phyloP scores from a whole-genome alignment of 495 filamentous ascomycete species.

The Neurospora sp. region DNA sequence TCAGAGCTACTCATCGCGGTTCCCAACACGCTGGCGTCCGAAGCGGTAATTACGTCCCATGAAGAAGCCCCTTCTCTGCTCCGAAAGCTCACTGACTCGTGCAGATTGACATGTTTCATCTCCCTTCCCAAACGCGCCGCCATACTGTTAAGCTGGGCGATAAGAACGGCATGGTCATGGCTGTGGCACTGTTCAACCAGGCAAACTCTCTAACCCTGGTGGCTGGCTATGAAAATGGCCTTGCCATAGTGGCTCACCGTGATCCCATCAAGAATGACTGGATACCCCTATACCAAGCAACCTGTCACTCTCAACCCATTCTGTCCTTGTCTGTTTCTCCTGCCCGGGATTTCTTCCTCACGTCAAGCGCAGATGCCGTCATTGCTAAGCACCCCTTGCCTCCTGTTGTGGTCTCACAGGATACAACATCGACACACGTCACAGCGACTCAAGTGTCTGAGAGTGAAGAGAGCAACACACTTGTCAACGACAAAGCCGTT shows the following conservation, averaged over 20 bases:
- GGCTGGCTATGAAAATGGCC: constrained; percentile 83
- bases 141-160: constrained; percentile 51
- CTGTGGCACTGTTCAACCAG: constrained; percentile 52
- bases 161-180: constrained; percentile 88
- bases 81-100: neutral
- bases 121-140: constrained; percentile 61
- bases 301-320: constrained; percentile 73
- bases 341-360: constrained; percentile 52
- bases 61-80: neutral
- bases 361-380: constrained; percentile 67
- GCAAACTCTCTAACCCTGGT: constrained; percentile 36
- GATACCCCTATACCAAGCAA: constrained; percentile 52
- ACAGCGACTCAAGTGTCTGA: neutral
- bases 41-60: constrained; percentile 43
- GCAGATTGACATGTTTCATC: constrained; percentile 75
- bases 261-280: constrained; percentile 31
- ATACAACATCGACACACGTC: neutral
- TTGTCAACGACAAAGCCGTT: neutral
- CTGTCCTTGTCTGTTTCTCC: constrained; percentile 65
- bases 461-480: neutral
- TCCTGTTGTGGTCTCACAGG: neutral
- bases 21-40: constrained; percentile 65
- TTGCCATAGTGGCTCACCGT: constrained; percentile 47
- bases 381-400: constrained; percentile 45
- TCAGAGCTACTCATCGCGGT: constrained; percentile 55